A percentile compares a stretch with the other conserved stretches of the same genome.
phyloP scores from a whole-genome alignment of 2,329 filamentous ascomycete genomes.

The Fusarium agapanthi region DNA sequence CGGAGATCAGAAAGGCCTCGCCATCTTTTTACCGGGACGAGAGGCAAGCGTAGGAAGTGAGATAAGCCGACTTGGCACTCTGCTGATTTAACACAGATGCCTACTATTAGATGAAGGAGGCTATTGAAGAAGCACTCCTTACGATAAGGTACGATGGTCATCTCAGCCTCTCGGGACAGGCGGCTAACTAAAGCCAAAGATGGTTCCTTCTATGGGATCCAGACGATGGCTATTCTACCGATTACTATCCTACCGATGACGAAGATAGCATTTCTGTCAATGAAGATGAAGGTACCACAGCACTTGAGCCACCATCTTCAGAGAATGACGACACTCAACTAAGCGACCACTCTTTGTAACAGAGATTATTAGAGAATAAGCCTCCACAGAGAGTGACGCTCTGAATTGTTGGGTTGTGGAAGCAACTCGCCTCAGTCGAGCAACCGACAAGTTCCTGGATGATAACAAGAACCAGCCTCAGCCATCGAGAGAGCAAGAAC shows the following conservation, averaged over 20 bases:
- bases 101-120: neutral
- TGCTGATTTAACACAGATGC: neutral
- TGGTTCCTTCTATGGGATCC: neutral
- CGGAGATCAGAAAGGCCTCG: neutral
- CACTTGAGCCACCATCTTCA: neutral
- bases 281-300: neutral
- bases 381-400: no score
- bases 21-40: fast-evolving
- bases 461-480: neutral
- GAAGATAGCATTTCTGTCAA: neutral
- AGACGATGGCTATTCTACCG: no score
- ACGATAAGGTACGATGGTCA: neutral
- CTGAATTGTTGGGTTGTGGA: neutral
- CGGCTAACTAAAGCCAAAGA: neutral
- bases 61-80: neutral
- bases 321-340: neutral
- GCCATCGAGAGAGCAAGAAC: neutral
- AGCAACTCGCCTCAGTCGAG: neutral
- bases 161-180: no score
- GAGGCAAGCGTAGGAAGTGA: neutral
- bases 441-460: neutral
- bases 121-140: neutral
- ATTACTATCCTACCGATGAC: neutral
- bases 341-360: neutral
- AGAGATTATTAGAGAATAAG: neutral